phyloP scores from a whole-genome alignment of 441 rosid species.

The Pelargonium fulgidum region DNA sequence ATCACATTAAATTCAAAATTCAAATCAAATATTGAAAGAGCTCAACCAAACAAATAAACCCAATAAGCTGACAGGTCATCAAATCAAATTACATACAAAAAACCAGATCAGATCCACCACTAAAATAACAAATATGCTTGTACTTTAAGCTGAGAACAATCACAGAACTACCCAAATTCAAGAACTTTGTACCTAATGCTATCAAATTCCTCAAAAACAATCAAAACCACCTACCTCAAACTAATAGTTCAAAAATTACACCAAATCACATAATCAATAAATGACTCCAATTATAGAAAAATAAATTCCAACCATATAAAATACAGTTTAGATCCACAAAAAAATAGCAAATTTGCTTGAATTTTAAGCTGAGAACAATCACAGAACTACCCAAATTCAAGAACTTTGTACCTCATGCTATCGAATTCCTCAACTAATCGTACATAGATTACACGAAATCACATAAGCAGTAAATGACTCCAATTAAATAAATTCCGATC shows the following conservation, averaged over 20 bases:
- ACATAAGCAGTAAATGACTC: no score
- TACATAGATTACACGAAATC: no score
- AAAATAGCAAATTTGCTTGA: no score
- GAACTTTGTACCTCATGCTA: background rate
- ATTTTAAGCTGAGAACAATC: background rate
- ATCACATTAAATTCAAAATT: no score
- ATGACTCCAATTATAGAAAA: no score
- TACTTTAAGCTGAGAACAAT: background rate
- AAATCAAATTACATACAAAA: no score
- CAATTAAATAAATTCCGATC: no score
- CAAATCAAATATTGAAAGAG: no score
- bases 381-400: background rate
- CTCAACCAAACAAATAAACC: no score
- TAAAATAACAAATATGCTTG: no score
- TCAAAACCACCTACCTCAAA: background rate
- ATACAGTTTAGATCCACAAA: background rate
- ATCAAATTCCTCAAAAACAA: background rate
- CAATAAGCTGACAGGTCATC: no score
- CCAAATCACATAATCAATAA: background rate
- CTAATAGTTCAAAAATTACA: background rate
- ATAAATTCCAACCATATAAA: no score
- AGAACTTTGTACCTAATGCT: background rate
- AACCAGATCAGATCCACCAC: background rate
- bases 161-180: background rate
- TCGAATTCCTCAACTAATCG: background rate